phyloP scores from a whole-genome alignment of 164 flowering plant species.

The Macadamia integrifolia region DNA sequence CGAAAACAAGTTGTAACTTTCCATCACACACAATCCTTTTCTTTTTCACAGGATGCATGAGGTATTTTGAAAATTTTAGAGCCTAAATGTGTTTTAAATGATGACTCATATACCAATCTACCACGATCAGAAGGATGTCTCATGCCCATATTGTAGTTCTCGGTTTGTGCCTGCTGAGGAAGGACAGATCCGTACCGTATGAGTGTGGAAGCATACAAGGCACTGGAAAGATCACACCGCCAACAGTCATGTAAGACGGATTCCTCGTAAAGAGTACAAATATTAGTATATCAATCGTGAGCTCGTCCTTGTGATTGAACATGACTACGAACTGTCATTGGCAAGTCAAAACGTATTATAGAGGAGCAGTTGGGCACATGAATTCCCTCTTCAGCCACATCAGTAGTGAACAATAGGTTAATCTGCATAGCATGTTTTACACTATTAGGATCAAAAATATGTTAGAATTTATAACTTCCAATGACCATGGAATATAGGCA shows the following conservation, averaged over 20 bases:
- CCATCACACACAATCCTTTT: conserved; percentile 53
- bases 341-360: conserved; percentile 82
- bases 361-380: conserved; percentile 73
- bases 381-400: conserved; percentile 85
- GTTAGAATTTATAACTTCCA: neutral
- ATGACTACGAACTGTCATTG: conserved; percentile 79
- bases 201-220: too few species aligned
- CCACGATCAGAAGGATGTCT: too few species aligned
- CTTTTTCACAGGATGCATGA: conserved; percentile 43
- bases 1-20: conserved; percentile 33
- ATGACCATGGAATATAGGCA: conserved; percentile 18
- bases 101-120: too few species aligned
- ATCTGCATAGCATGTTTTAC: conserved; percentile 34
- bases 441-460: neutral
- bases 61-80: conserved; percentile 3
- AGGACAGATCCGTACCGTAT: too few species aligned
- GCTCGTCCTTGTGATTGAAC: conserved; percentile 83
- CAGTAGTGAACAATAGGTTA: conserved; percentile 78
- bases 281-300: conserved; percentile 12
- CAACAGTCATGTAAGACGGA: too few species aligned
- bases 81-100: too few species aligned
- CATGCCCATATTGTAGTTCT: too few species aligned
- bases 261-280: too few species aligned
- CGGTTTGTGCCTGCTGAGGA: too few species aligned
- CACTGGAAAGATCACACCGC: too few species aligned